Conservation (phyloP, 2,329 filamentous ascomycete species). For the Penicillium decumbens region DNA sequence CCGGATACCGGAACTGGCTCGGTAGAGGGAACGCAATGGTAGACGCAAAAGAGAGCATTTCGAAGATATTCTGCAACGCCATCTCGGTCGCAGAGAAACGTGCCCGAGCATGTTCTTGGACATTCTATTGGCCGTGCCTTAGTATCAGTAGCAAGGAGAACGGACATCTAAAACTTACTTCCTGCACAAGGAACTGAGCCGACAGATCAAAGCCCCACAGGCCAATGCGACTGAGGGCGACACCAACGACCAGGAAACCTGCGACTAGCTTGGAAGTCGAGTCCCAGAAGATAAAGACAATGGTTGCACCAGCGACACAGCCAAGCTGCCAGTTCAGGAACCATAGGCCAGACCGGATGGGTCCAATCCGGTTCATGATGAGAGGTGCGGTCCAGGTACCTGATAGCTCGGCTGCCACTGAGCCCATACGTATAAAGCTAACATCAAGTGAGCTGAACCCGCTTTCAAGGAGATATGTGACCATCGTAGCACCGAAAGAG, state of each 20-base stretch:
- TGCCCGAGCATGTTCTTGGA: constrained; percentile 56
- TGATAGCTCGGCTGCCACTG: constrained; percentile 51
- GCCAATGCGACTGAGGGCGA: constrained; percentile 55
- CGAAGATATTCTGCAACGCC: constrained; percentile 64
- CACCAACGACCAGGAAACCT: constrained; percentile 48
- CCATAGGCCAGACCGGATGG: constrained; percentile 66
- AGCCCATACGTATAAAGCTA: constrained; percentile 45
- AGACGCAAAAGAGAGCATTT: constrained; percentile 61
- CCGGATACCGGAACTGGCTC: constrained; percentile 61
- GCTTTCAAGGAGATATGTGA: constrained; percentile 51
- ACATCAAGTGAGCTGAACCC: constrained; percentile 49
- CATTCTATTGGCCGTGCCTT: constrained; percentile 41
- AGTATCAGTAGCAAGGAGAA: background rate
- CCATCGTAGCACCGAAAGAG: constrained; percentile 52
- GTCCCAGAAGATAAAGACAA: constrained; percentile 40
- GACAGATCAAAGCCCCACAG: constrained; percentile 61
- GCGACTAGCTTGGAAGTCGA: constrained; percentile 39
- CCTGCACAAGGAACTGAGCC: constrained; percentile 58
- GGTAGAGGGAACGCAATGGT: constrained; percentile 63
- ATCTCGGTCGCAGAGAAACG: constrained; percentile 65
- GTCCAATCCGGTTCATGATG: constrained; percentile 51
- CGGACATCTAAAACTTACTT: constrained; percentile 38
- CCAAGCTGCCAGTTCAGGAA: constrained; percentile 63
- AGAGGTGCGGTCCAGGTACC: constrained; percentile 52
- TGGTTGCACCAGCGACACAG: constrained; percentile 48